A percentile compares a stretch with the other conserved stretches of the same genome.
Evolutionary conservation across 2,329 filamentous ascomycete species (phyloP).

Genomic region (Diaporthe ilicicola): DNA sequence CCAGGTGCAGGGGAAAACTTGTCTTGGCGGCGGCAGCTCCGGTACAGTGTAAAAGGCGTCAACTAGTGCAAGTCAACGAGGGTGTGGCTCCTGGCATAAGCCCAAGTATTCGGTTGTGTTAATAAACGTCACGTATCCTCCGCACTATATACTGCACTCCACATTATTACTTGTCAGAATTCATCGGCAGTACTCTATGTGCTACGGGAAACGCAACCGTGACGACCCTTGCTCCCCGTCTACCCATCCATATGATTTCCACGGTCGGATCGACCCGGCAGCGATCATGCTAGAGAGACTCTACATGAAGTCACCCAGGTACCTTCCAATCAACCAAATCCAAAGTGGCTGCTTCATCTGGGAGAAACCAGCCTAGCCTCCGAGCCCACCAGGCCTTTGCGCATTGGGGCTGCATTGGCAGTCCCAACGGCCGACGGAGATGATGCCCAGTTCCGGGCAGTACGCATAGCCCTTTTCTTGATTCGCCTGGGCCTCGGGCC

Average conservation of each 20-base stretch:
- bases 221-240: not conserved
- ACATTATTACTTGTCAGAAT: not conserved
- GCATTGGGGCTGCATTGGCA: conserved; percentile 14
- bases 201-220: not conserved
- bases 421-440: conserved; percentile 7
- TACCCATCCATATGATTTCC: too few relatives aligned
- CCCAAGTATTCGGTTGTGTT: not conserved
- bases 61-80: not conserved
- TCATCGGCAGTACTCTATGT: not conserved
- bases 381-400: conserved; percentile 8
- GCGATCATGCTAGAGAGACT: not conserved
- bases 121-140: not conserved
- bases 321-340: too few relatives aligned
- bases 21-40: conserved; percentile 10
- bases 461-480: conserved; percentile 13
- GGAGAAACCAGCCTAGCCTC: not conserved
- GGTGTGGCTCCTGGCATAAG: not conserved
- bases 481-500: conserved; percentile 12
- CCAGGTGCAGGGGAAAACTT: not conserved
- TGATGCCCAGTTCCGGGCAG: conserved; percentile 12
- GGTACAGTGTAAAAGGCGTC: not conserved
- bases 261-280: not conserved
- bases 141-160: not conserved
- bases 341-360: not conserved
- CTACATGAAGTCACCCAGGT: not conserved